Base-by-base conservation (phyloP, 371 early-diverging fungal genomes). In the Mortierella sp. region DNA sequence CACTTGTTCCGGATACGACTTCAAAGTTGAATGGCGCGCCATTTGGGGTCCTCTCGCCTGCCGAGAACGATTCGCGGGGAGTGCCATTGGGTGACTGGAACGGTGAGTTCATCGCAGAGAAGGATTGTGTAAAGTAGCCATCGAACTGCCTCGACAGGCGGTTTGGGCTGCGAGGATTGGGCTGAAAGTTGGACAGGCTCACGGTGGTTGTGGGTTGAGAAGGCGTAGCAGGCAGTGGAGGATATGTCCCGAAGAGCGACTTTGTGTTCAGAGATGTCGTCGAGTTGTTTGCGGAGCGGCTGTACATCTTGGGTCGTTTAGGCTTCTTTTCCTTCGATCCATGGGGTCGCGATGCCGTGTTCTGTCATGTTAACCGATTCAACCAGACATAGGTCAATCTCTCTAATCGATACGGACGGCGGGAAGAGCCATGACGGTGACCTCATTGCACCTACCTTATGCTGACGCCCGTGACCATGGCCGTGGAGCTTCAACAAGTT, bases 401-500 rank as follows among this genome's bases (percentile, higher is more conserved):
- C 34, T 34, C n/a, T n/a, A n/a, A n/a, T n/a, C n/a, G n/a, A n/a
- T n/a, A n/a, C n/a, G n/a, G n/a, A 34, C 10, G 34, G 10, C 34
- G 34, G 7, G 34, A 34, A 34, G 34, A 34, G 34, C 34, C 10
- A 34, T 34, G 34, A 10, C n/a, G n/a, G n/a, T 21, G 14, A 44
- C 49, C 17, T 25, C n/a, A n/a, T 19, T 46, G 48, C 8, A 40
- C 54, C 22, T 40, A 73, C 73, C 67, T 67, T 67, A 3, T 47
- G 62, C 0, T 52, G 69, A 27, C 57, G 79, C 19, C 51, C 34
- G 10, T 34, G 34, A 10, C 54, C 34, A 34, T 34, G 34, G 34
- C 54, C 46, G 16, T 78, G 71, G 3, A 85, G 71, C 57, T 80
- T 83, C 12, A 85, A 31, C 17, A 85, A 47, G 60, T 85, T 83